Evolutionary conservation across 2,329 filamentous ascomycete genomes (phyloP), one percentile per base, ranked within the genome.

Genomic region (Xylariaceae sp.): DNA sequence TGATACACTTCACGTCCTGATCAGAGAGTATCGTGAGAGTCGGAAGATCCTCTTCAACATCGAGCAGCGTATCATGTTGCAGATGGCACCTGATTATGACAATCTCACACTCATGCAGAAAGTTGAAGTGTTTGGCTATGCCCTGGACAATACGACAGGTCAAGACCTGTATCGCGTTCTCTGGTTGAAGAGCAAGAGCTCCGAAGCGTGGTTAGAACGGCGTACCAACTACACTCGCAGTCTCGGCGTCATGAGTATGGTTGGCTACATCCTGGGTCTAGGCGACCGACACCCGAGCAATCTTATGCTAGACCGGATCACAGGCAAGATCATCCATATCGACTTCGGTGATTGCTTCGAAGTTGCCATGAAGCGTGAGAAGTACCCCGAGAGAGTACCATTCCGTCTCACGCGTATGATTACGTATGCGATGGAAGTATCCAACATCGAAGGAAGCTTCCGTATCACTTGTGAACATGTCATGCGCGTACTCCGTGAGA

Each of bases 291-390:
- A 99, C 76, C 95, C 95, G 44, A 97, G 92, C 61, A 99, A 99
- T 74, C 78, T 99, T 70, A 95, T 99, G 88, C 87, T 99, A 47
- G 94, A 99, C 74, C 88, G 92, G 45, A 86, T 95, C 62, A 97
- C 93, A 0, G 94, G 94, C 72, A 96, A 96, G 78, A 94, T 99
- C 64, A 88, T 99, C 65, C 94, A 99, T 73, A 97, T 99, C 68
- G 94, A 99, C 79, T 99, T 99, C 70, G 95, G 94, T 68, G 94
- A 99, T 77, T 99, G 94, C 74, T 99, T 99, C 77, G 94, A 99
- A 75, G 91, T 99, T 56, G 94, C 95, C 30, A 99, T 97, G 92
- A 95, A 99, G 78, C 89, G 95, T 67, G 95, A 99, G 75, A 99
- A 99, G 74, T 99, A 97, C 72, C 94, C 94, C 0, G 94, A 99